Evolutionary conservation across 192 early-diverging fungal species (phyloP), one percentile per base, ranked within the genome.

Genomic region (Coemansia pectinata): DNA sequence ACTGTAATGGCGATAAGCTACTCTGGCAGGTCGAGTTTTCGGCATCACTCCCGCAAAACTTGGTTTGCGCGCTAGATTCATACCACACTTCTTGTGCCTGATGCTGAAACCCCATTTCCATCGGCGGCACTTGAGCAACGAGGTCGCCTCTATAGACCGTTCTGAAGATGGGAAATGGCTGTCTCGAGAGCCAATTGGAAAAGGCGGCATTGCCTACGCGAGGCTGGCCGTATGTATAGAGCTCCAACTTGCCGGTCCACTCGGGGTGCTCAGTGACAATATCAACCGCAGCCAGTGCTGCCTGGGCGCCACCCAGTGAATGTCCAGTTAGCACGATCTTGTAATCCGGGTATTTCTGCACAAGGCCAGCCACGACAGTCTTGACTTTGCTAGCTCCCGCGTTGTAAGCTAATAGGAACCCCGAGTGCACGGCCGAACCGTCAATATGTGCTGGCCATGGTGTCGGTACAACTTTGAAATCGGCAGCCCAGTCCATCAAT

Each of bases 141-240:
- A 73, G 2, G 21, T 73, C 71, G 23, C 59, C 48, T 17, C 44
- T 42, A 27, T 73, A 62, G 55, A 72, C 70, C 0, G 60, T 60
- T n/a, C 71, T 59, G 45, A 52, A 66, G 10, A 66, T 73, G 9
- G 59, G 65, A 25, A 73, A 47, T 1, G 58, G 17, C 47, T 42
- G 65, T 0, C 41, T 60, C 0, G 64, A 65, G 14, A 73, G 45
- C 59, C 71, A 66, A 45, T 71, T 27, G 47, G 72, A 72, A 71
- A 78, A 85, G 5, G 10, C 69, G 2, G 41, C 66, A 38, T 85
- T 79, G 14, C 84, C 84, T 11, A 74, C 72, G 5, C 79, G 84
- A 17, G 84, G 78, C 65, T 78, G 72, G 2, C 84, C 84, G 36
- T 76, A 71, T 2, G 79, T 81, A 47, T 75, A 77, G 15, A 81